phyloP scores from a whole-genome alignment of 768 basidiomycete genomes.

The Tulasnella sp. region DNA sequence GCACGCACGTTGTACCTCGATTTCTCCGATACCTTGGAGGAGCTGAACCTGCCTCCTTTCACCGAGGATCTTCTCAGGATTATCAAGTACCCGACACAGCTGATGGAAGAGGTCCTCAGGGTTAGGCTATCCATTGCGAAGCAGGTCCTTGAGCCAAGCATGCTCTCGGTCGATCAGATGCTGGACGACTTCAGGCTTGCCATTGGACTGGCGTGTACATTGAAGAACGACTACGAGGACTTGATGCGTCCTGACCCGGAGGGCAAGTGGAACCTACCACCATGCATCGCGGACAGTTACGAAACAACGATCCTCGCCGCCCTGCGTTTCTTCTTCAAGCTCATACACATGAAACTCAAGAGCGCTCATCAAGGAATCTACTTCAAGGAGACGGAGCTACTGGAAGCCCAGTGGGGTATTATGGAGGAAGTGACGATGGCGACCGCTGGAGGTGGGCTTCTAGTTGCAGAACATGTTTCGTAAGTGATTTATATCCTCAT shows the following conservation, averaged over 20 bases:
- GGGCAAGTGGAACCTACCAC: conserved; percentile 80
- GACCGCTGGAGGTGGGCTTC: conserved; percentile 72
- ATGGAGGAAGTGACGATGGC: conserved; percentile 87
- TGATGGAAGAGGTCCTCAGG: conserved; percentile 83
- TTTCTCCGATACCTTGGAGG: conserved; percentile 59
- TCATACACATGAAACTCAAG: conserved; percentile 94
- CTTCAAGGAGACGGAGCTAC: conserved; percentile 96
- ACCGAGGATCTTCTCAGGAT: conserved; percentile 80
- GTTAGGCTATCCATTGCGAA: conserved; percentile 82
- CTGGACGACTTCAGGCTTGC: conserved; percentile 85
- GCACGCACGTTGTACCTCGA: conserved; percentile 82
- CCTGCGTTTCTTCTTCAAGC: conserved; percentile 78
- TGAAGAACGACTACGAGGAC: conserved; percentile 90
- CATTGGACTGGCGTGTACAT: conserved; percentile 85
- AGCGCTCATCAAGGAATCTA: conserved; percentile 84
- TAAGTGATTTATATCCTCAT: conserved; percentile 36
- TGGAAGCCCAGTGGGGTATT: conserved; percentile 93
- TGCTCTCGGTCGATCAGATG: conserved; percentile 89
- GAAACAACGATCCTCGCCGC: conserved; percentile 83
- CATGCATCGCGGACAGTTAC: conserved; percentile 83
- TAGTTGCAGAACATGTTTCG: conserved; percentile 96
- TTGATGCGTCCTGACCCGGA: conserved; percentile 78
- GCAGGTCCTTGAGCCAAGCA: conserved; percentile 78
- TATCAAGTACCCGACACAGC: conserved; percentile 92
- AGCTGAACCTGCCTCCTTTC: conserved; percentile 88